Evolutionary conservation across 1,284 basidiomycete species (phyloP).

Genomic region (Prillingera fragicola): DNA sequence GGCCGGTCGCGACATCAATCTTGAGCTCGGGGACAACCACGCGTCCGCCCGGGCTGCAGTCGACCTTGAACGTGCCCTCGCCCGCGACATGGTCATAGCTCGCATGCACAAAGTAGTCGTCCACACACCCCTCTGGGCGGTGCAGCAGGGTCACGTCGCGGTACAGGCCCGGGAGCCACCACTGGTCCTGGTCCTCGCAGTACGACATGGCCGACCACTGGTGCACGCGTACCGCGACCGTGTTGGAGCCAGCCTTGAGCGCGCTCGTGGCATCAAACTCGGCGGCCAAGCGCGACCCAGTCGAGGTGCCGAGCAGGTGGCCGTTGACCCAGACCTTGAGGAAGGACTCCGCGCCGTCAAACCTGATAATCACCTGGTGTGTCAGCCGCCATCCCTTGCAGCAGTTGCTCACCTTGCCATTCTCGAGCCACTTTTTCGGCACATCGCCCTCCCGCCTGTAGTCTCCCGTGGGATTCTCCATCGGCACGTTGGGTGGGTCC

Average conservation of each 20-base stretch:
- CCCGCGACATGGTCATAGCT: constrained; percentile 9
- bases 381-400: too few species aligned
- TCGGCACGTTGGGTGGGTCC: constrained; percentile 13
- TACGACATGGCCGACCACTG: constrained; percentile 17
- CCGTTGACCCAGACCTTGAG: constrained; percentile 26
- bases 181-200: constrained; percentile 21
- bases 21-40: constrained; percentile 16
- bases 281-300: constrained; percentile 14
- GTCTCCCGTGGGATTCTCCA: constrained; percentile 20
- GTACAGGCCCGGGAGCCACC: constrained; percentile 19
- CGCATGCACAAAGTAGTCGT: constrained; percentile 16
- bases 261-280: constrained; percentile 21
- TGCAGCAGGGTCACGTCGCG: constrained; percentile 14
- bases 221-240: constrained; percentile 10
- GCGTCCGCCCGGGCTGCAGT: constrained; percentile 7
- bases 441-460: too few species aligned
- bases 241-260: background rate
- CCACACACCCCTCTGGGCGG: constrained; percentile 6
- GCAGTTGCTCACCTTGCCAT: constrained; percentile 7
- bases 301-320: constrained; percentile 10
- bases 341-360: constrained; percentile 27
- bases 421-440: too few species aligned
- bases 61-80: constrained; percentile 14
- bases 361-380: constrained; percentile 16
- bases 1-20: constrained; percentile 10